Conservation (phyloP, 148 eudicot species). For the Chenopodium quinoa region DNA sequence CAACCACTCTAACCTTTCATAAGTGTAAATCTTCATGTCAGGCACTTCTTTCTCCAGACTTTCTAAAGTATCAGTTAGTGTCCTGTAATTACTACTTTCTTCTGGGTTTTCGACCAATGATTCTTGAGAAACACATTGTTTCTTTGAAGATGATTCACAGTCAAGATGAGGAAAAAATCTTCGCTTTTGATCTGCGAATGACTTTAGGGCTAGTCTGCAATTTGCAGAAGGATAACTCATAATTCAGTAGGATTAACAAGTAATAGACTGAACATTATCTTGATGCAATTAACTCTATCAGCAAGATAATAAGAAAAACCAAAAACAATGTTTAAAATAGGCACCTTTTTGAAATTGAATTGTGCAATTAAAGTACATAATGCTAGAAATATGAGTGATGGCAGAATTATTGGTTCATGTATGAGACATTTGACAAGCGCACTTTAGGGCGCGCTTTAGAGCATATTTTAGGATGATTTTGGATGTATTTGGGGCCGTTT, state of each 20-base stretch:
- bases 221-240: conserved; percentile 1
- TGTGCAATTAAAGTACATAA: background rate
- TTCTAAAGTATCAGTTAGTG: conserved; percentile 49
- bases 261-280: conserved; percentile 1
- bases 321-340: background rate
- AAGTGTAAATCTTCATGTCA: conserved; percentile 51
- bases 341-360: background rate
- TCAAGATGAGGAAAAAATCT: conserved; percentile 90
- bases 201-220: conserved; percentile 87
- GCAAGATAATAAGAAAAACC: background rate
- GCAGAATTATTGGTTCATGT: background rate
- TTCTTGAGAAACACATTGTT: conserved; percentile 46
- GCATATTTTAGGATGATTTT: no score
- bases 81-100: conserved; percentile 44
- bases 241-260: background rate
- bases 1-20: conserved; percentile 81
- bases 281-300: background rate
- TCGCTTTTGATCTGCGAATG: conserved; percentile 81
- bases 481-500: no score
- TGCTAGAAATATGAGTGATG: background rate
- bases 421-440: no score
- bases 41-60: conserved; percentile 65
- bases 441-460: no score
- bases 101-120: conserved; percentile 49
- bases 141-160: conserved; percentile 51